Evolutionary conservation across 2,329 filamentous ascomycete species (phyloP), one percentile per base, ranked within the genome.

Genomic region (Karstenula rhodostoma): DNA sequence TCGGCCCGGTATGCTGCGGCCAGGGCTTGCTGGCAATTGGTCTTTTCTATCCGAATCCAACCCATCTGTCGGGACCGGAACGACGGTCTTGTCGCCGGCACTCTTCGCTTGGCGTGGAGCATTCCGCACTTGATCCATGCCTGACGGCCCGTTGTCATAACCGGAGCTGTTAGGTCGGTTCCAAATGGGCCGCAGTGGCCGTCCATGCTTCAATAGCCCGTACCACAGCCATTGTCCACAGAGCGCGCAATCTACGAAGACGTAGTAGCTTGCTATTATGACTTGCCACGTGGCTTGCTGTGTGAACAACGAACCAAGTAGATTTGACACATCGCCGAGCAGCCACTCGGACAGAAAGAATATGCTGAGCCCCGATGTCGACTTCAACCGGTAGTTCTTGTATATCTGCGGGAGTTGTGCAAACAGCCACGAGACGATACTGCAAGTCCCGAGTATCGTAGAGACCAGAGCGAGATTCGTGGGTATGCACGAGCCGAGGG

Each of bases 401-500:
- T 86, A 88, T 63, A 90, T 89, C 69, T 90, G 88, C 1, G 88
- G 88, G 29, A 90, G 79, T 73, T 90, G 88, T 13, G 88, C 88
- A 71, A 89, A 90, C 2, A 90, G 82, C 88, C 88, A 90, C 46
- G 87, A 86, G 53, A 88, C 67, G 61, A 90, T 90, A 69, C 87
- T 89, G 61, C 87, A 78, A 0, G 81, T 83, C 22, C 88, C 88
- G 56, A 90, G 80, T 2, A 84, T 63, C 6, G 86, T 87, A 23
- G 88, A 90, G 59, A 88, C 64, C 60, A 90, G 81, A 23, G 87
- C 87, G 57, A 89, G 82, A 56, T 85, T 83, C 19, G 87, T 89
- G 13, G 88, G 88, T 47, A 90, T 78, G 77, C 88, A 90, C 63
- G 83, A 84, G 69, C 87, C 84, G 63, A 90, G 83, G 55, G 84